phyloP scores from a whole-genome alignment of 1,284 basidiomycete species.

The Ceratobasidium theobromae region DNA sequence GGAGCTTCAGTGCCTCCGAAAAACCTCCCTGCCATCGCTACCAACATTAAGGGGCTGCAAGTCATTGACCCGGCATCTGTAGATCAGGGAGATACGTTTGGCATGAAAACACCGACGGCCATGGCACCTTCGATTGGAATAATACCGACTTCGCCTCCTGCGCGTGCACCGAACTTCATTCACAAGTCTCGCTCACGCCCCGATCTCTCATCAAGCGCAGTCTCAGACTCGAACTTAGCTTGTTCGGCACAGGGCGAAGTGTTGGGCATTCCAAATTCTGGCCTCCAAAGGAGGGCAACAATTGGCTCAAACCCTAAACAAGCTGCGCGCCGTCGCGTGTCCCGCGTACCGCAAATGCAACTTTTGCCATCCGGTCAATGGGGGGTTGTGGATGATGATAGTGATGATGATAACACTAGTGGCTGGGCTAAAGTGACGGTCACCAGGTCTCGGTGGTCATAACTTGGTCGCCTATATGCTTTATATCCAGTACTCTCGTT shows the following conservation, averaged over 20 bases:
- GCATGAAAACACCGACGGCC: slow-evolving; percentile 5
- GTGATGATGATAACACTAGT: slow-evolving; percentile 31
- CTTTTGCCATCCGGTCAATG: slow-evolving; percentile 32
- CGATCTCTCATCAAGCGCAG: slow-evolving; percentile 3
- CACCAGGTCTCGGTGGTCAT: slow-evolving; percentile 31
- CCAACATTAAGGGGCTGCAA: not conserved
- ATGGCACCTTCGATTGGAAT: not conserved
- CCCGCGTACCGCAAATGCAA: slow-evolving; percentile 32
- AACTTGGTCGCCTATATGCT: not conserved
- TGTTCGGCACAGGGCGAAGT: not conserved
- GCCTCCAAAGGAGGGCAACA: slow-evolving; percentile 1
- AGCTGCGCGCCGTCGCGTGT: slow-evolving; percentile 5
- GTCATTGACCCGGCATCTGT: not conserved
- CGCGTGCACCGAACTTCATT: slow-evolving; percentile 8
- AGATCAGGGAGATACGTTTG: not conserved
- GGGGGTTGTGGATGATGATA: slow-evolving; percentile 34
- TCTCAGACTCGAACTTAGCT: not conserved
- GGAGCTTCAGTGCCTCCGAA: slow-evolving; percentile 20
- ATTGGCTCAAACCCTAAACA: not conserved
- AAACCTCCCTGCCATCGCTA: slow-evolving; percentile 4
- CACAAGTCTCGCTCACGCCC: slow-evolving; percentile 18
- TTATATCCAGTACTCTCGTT: not conserved
- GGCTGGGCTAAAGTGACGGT: slow-evolving; percentile 35
- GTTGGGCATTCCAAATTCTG: not conserved
- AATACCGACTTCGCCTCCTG: not conserved